phyloP scores from a whole-genome alignment of 2,329 filamentous ascomycete species.

The Chrysosporium queenslandicum region DNA sequence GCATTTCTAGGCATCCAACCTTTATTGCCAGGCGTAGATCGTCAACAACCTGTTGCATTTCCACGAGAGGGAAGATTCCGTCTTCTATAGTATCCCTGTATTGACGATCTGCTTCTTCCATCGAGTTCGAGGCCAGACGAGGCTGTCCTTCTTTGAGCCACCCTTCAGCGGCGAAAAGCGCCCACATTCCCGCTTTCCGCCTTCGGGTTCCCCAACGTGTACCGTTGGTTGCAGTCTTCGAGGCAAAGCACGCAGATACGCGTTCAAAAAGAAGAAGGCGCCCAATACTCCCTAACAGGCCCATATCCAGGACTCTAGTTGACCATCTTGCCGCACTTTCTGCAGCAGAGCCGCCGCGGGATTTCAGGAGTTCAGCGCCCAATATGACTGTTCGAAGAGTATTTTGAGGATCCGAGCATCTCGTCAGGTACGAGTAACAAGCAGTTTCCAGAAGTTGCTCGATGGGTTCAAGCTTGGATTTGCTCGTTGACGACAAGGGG shows the following conservation, averaged over 20 bases:
- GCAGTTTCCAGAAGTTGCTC: conserved; percentile 83
- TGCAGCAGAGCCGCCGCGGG: conserved; percentile 66
- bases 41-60: conserved; percentile 42
- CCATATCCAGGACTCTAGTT: conserved; percentile 65
- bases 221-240: conserved; percentile 57
- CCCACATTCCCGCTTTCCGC: conserved; percentile 85
- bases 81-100: conserved; percentile 41
- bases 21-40: conserved; percentile 36
- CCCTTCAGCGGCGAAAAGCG: conserved; percentile 66
- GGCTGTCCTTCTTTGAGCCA: conserved; percentile 73
- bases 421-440: conserved; percentile 82
- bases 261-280: conserved; percentile 79
- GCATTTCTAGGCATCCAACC: conserved; percentile 36
- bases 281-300: conserved; percentile 62
- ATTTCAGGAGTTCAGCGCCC: conserved; percentile 68
- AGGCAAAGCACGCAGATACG: conserved; percentile 71
- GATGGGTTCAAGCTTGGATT: conserved; percentile 67
- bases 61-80: conserved; percentile 39
- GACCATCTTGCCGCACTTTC: conserved; percentile 86
- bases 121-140: conserved; percentile 65
- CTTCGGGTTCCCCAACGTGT: conserved; percentile 60
- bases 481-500: conserved; percentile 60
- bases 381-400: conserved; percentile 68
- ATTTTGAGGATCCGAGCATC: conserved; percentile 69
- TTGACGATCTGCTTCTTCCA: conserved; percentile 56